Percentiles rank a stretch among this genome's conserved stretches.
Evolutionary conservation across 2,329 filamentous ascomycete genomes (phyloP).

Genomic region (Camillea tinctor): DNA sequence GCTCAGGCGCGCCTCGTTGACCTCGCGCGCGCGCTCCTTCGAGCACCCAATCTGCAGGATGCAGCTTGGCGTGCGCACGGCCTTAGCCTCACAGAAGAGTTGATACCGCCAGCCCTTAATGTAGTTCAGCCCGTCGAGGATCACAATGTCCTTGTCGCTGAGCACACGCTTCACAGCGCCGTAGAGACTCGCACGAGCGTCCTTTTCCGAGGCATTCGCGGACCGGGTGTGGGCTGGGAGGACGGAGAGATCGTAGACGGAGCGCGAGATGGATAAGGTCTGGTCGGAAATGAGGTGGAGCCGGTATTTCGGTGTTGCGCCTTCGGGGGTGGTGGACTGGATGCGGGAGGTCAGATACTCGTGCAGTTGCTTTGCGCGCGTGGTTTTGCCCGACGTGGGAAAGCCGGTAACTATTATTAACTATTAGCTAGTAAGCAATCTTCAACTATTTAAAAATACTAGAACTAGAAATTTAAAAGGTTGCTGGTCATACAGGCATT

Average conservation of each 20-base stretch:
- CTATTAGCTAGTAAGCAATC: slow-evolving; percentile 37
- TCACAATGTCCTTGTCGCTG: slow-evolving; percentile 70
- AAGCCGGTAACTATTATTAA: slow-evolving; percentile 66
- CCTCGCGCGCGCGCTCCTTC: slow-evolving; percentile 48
- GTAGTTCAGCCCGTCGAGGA: slow-evolving; percentile 80
- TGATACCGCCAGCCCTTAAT: slow-evolving; percentile 91
- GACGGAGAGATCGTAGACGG: slow-evolving; percentile 67
- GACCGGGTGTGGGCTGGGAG: slow-evolving; percentile 62
- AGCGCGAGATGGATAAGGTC: slow-evolving; percentile 64
- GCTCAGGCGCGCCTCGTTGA: slow-evolving; percentile 61
- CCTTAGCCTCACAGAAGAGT: slow-evolving; percentile 81
- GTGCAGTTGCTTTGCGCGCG: slow-evolving; percentile 64
- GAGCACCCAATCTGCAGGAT: slow-evolving; percentile 65
- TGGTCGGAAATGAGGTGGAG: slow-evolving; percentile 75
- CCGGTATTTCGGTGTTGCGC: slow-evolving; percentile 49
- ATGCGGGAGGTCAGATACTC: slow-evolving; percentile 62
- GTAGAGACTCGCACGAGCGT: slow-evolving; percentile 73
- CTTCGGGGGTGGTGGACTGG: slow-evolving; percentile 31
- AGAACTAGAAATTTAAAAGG: too few species aligned
- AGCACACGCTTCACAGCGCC: slow-evolving; percentile 77
- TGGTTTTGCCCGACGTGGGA: slow-evolving; percentile 68
- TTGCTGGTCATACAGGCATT: slow-evolving; percentile 18
- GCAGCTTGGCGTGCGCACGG: slow-evolving; percentile 71
- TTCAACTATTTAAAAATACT: neutral
- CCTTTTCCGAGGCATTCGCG: slow-evolving; percentile 75